These are phyloP conservation scores for Kitagawia praeruptora DNA, from an alignment of 129 eudicot genomes.

Conservation along the genomic window DNA sequence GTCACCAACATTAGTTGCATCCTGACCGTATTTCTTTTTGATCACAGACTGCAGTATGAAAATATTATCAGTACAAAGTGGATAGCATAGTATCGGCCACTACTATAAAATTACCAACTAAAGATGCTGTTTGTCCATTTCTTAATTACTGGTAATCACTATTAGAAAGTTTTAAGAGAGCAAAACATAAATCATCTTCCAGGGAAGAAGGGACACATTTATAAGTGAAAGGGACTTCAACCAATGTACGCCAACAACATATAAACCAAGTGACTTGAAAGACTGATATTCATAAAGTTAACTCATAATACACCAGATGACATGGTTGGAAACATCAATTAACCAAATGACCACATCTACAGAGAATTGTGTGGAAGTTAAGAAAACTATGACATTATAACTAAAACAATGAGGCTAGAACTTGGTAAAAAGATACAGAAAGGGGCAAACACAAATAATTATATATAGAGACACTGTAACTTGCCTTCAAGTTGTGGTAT, in stretches of 20 bases:
- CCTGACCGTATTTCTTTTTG: constrained; percentile 99
- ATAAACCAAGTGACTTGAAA: background rate
- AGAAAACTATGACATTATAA: background rate
- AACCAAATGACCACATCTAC: background rate
- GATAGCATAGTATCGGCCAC: background rate
- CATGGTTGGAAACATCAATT: background rate
- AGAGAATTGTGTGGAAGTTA: background rate
- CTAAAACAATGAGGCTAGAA: background rate
- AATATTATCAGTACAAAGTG: background rate
- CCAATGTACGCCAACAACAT: background rate
- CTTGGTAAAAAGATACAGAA: background rate
- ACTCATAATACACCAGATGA: background rate
- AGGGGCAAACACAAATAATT: background rate
- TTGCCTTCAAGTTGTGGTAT: constrained; percentile 83
- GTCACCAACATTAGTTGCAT: constrained; percentile 98
- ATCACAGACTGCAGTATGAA: constrained; percentile 61
- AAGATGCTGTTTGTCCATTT: background rate
- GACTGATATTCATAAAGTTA: background rate
- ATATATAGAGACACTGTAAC: background rate
- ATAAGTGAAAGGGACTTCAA: background rate
- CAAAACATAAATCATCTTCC: background rate
- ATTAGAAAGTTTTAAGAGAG: background rate
- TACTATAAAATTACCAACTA: background rate
- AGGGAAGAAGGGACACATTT: background rate
- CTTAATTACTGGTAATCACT: too few species aligned